A percentile compares a stretch with the other conserved stretches of the same genome.
These are phyloP conservation scores for Rauvolfia tetraphylla DNA, from an alignment of 257 asterid genomes.

Conservation along the genomic window DNA sequence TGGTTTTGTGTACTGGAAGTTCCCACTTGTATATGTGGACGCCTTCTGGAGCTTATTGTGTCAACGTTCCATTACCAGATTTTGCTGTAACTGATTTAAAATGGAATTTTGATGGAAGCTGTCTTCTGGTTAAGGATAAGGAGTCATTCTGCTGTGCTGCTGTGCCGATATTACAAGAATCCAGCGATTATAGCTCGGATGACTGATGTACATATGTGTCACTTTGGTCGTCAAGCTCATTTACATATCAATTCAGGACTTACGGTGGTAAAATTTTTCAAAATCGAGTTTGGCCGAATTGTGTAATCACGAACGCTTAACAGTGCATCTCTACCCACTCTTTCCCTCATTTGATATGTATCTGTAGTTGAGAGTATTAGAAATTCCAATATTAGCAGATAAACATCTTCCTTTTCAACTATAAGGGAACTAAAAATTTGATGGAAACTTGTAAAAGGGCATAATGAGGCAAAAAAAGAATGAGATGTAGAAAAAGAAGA, in stretches of 20 bases:
- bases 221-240: neutral
- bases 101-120: slow-evolving; percentile 87
- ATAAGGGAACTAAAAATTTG: no score
- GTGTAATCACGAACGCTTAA: neutral
- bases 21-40: slow-evolving; percentile 92
- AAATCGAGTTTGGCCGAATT: neutral
- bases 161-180: slow-evolving; percentile 69
- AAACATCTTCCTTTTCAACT: no score
- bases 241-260: neutral
- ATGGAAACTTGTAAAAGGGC: no score
- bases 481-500: no score
- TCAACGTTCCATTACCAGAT: slow-evolving; percentile 65
- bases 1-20: slow-evolving; percentile 81
- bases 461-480: no score
- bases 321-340: neutral
- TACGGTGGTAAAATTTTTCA: neutral
- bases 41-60: slow-evolving; percentile 89
- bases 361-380: no score
- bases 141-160: slow-evolving; percentile 90
- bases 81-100: slow-evolving; percentile 68
- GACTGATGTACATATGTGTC: slow-evolving; percentile 31
- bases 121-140: slow-evolving; percentile 84
- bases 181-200: slow-evolving; percentile 87
- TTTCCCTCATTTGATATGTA: no score
- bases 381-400: no score